Percentiles rank a stretch among this genome's conserved stretches.
These are phyloP conservation scores for Phytophthora sojae DNA, from an alignment of 352 stramenopile genomes.

Conservation along the genomic window DNA sequence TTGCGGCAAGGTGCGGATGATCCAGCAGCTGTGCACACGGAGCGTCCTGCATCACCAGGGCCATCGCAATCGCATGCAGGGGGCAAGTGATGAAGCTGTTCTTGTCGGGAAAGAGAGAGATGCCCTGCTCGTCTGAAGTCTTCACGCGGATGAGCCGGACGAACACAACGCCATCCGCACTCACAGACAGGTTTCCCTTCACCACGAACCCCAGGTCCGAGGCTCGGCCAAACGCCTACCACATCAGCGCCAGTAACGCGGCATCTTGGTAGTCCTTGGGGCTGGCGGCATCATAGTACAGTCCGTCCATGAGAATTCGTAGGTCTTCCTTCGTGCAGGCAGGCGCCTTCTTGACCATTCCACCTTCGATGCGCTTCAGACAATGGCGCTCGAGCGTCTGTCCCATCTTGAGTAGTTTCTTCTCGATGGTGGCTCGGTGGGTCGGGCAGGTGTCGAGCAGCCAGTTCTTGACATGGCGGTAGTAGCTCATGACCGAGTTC, in stretches of 20 bases:
- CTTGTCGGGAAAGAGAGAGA: slow-evolving; percentile 15
- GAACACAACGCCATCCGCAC: slow-evolving; percentile 15
- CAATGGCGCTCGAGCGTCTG: slow-evolving; percentile 22
- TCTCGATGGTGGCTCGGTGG: slow-evolving; percentile 12
- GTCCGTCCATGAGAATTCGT: slow-evolving; percentile 15
- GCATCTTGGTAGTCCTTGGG: slow-evolving; percentile 32
- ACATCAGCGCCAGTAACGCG: neutral
- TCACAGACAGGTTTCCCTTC: no score
- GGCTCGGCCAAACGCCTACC: no score
- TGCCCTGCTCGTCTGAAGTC: slow-evolving; percentile 3
- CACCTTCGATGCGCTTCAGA: slow-evolving; percentile 12
- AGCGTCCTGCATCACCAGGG: slow-evolving; percentile 5
- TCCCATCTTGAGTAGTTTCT: slow-evolving; percentile 17
- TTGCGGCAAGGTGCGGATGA: neutral
- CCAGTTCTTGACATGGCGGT: slow-evolving; percentile 26
- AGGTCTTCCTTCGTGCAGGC: slow-evolving; percentile 17
- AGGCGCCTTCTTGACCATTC: neutral
- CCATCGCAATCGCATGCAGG: slow-evolving; percentile 5
- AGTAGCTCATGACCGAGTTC: slow-evolving; percentile 29
- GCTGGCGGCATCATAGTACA: slow-evolving; percentile 3
- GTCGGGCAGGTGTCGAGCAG: slow-evolving; percentile 19
- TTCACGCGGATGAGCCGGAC: slow-evolving; percentile 7
- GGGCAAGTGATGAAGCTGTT: slow-evolving; percentile 9
- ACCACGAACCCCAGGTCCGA: no score
- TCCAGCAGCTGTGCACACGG: neutral